These are phyloP conservation scores for Cucumis melo DNA, from an alignment of 306 rosid genomes.

Conservation along the genomic window DNA sequence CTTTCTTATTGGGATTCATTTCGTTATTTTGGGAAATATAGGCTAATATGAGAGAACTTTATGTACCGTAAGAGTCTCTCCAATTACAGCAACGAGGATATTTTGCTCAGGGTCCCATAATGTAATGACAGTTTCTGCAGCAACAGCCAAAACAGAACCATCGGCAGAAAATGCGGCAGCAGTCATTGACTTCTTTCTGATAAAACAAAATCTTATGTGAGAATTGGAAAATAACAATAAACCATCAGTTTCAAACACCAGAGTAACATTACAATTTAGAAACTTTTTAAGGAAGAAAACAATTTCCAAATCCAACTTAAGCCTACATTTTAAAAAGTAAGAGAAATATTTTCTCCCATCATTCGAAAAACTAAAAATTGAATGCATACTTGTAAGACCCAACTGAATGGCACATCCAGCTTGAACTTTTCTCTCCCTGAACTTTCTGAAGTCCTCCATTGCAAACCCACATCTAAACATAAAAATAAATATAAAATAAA, in stretches of 20 bases:
- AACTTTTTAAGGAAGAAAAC: neutral
- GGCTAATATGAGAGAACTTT: neutral
- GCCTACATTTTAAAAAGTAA: neutral
- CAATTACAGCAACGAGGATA: constrained; percentile 69
- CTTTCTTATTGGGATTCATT: neutral
- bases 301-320: neutral
- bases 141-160: constrained; percentile 90
- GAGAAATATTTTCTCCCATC: neutral
- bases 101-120: constrained; percentile 88
- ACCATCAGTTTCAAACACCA: neutral
- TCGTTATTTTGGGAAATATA: neutral
- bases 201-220: constrained; percentile 11
- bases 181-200: constrained; percentile 77
- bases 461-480: constrained; percentile 71
- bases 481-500: constrained; percentile 1
- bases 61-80: constrained; percentile 48
- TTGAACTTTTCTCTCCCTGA: constrained; percentile 32
- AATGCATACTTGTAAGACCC: constrained; percentile 81
- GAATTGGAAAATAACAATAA: neutral
- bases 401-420: constrained; percentile 91
- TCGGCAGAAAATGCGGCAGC: constrained; percentile 83
- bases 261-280: neutral
- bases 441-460: constrained; percentile 38
- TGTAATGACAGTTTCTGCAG: constrained; percentile 80
- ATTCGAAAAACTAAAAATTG: neutral